Base-by-base conservation (phyloP, 2,329 filamentous ascomycete genomes). In the Albifimbria verrucaria region DNA sequence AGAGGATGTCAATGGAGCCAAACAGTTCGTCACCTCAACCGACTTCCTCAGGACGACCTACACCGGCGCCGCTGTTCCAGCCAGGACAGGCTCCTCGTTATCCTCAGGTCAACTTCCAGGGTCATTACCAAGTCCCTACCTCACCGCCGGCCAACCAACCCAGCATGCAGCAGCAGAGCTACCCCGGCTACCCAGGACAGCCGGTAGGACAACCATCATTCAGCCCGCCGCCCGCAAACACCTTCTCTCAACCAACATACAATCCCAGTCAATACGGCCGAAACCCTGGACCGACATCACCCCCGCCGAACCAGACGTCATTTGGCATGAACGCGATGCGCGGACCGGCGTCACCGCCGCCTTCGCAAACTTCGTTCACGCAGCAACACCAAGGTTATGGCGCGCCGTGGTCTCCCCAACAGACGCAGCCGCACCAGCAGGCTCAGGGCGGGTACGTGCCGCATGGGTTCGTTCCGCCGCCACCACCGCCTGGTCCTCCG, bases 1-100 rank as follows among this genome's bases (percentile, higher is more conserved):
- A 97, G 65, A 85, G 92, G 51, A 93, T 97, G 85, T 92, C 92
- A 2, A 88, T 97, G 73, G 90, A 93, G n/a, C 76, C 81, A 46
- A 74, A 52, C 68, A 67, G 68, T 41, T 65, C 72, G 7, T 57
- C 61, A 48, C 57, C 63, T 26, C 61, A 65, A 36, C 59, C 55
- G 24, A 39, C 32, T 6, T 32, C 53, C 32, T 50, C 59, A 17
- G 59, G 52, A 28, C 58, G 64, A 48, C 63, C 62, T 54, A 59
- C 65, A 41, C 71, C 76, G 32, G 70, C 78, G n/a, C 68, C 75
- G 5, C 65, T 77, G 36, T 80, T 85, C 73, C 77, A 80, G 53
- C 69, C 80, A 39, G 68, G 67, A 39, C 69, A 70, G 57, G 64
- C 63, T 55, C 69, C 66, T 62, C 78, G 73, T 59, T 87, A 86